Evolutionary conservation across 2,329 filamentous ascomycete genomes (phyloP), one percentile per base, ranked within the genome.

Genomic region (Pseudocercospora pini-densiflorae): DNA sequence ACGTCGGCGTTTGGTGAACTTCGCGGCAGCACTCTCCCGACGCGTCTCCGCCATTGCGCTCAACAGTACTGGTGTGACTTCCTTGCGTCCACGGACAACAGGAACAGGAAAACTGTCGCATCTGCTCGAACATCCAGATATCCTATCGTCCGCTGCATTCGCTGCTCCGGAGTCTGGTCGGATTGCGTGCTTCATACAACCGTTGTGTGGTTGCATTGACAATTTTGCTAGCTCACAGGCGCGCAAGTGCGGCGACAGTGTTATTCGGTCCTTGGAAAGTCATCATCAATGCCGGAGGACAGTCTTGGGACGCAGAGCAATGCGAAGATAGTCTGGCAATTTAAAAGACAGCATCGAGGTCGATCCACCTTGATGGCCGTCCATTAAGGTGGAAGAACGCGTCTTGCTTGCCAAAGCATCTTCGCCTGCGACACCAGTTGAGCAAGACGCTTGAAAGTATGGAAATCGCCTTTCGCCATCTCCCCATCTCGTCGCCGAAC

Each of bases 11-110:
- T 43, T 45, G 24, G 53, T 27, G 29, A 51, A 21, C 19, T 31
- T 53, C 60, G 29, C 47, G 60, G 36, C n/a, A 53, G 27, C 19
- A 61, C 31, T 19, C 9, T 23, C 24, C 45, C 49, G 60, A 59
- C 12, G 36, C 16, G 33, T 43, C 3, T 59, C 33, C 55, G 55
- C 31, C 23, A n/a, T 45, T 24, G 21, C 31, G 31, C 55, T 59
- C 55, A 23, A 40, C 36, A n/a, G 57, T 16, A 47, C 31, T 59
- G 23, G 36, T 31, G 21, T 58, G 29, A 16, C 55, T 36, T 8
- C 14, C 24, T 24, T 58, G 21, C 33, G 21, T 59, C 36, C 16
- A 29, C 51, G 51, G 51, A 31, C 51, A 55, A 55, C 31, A 47
- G 33, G 57, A 19, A 8, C 27, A 14, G 57, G 31, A 58, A 19